These are phyloP conservation scores for Malassezia sympodialis DNA, from an alignment of 1,284 basidiomycete species.

Conservation along the genomic window DNA sequence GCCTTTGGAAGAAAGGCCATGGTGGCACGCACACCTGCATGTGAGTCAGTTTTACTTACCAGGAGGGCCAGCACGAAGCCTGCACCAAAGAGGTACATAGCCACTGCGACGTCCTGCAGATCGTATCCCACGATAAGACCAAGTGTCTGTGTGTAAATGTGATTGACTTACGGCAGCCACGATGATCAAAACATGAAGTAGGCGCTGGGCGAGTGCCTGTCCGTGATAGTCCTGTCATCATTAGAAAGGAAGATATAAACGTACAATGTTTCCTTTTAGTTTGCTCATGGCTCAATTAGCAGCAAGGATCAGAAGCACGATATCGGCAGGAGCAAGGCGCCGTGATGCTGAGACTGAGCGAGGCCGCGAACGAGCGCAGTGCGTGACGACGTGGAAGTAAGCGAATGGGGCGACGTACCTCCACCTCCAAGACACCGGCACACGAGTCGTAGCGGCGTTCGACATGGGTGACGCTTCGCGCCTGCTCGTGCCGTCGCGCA, in stretches of 20 bases:
- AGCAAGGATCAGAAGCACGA: background rate
- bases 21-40: constrained; percentile 13
- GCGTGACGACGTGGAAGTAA: constrained; percentile 1
- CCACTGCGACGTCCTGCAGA: constrained; percentile 1
- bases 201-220: background rate
- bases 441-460: background rate
- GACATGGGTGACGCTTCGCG: constrained; percentile 2
- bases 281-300: background rate
- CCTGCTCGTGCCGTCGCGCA: constrained; percentile 26
- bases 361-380: background rate
- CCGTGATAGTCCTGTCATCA: constrained; percentile 9
- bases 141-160: background rate
- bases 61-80: background rate
- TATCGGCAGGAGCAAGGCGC: background rate
- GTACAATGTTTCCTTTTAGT: constrained; percentile 10
- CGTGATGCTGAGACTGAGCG: background rate
- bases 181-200: constrained; percentile 1
- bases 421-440: background rate
- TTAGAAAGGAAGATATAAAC: background rate
- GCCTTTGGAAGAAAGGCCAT: constrained; percentile 14
- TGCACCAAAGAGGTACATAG: constrained; percentile 1
- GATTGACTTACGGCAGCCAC: constrained; percentile 5
- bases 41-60: background rate
- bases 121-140: constrained; percentile 7
- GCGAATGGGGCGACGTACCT: background rate